Conservation (phyloP, 495 filamentous ascomycete genomes). For the Aspergillus campestris region DNA sequence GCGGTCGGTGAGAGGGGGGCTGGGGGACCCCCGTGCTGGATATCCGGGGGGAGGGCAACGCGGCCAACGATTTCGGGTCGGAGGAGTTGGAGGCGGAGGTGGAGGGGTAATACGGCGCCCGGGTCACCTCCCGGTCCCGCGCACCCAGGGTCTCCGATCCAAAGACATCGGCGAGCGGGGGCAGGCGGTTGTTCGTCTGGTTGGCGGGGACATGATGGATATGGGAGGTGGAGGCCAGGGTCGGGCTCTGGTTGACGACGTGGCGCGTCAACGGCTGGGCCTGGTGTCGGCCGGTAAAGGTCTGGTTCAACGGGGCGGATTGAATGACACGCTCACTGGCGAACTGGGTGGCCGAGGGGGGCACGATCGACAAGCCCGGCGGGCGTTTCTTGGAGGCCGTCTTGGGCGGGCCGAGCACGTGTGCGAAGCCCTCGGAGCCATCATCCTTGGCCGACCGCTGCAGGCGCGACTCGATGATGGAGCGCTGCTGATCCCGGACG, state of each 20-base stretch:
- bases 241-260: conserved; percentile 75
- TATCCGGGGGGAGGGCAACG: conserved; percentile 63
- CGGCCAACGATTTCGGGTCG: conserved; percentile 59
- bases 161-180: conserved; percentile 92
- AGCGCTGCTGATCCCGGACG: conserved; percentile 86
- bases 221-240: conserved; percentile 77
- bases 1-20: conserved; percentile 50
- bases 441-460: conserved; percentile 76
- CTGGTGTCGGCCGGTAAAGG: conserved; percentile 84
- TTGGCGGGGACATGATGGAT: conserved; percentile 85
- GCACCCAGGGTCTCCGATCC: conserved; percentile 64
- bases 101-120: conserved; percentile 36
- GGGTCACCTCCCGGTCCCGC: conserved; percentile 32
- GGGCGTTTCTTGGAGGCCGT: conserved; percentile 68
- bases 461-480: conserved; percentile 86
- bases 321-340: conserved; percentile 94
- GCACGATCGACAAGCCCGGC: conserved; percentile 88
- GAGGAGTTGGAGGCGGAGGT: conserved; percentile 52
- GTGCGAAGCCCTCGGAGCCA: conserved; percentile 53
- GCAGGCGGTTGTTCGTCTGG: conserved; percentile 87
- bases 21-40: conserved; percentile 32
- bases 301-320: conserved; percentile 91
- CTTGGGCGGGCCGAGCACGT: conserved; percentile 51
- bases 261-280: conserved; percentile 76
- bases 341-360: conserved; percentile 90